Percentiles rank a stretch among this genome's conserved stretches.
Evolutionary conservation across 1,284 basidiomycete genomes (phyloP).

Genomic region (Heterobasidion parviporum): DNA sequence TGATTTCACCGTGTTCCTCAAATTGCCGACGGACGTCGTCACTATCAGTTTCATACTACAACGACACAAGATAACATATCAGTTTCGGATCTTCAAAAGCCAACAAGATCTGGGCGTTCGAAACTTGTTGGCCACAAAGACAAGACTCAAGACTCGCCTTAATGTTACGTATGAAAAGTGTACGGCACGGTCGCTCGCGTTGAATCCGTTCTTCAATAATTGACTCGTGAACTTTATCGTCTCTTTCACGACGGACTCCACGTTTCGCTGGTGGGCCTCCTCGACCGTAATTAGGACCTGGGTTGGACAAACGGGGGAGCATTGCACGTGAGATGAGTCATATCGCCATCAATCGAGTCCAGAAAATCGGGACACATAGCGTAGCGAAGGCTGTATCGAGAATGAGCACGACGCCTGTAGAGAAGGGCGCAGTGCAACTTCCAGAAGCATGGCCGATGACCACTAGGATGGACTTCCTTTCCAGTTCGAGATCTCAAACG

Average conservation of each 20-base stretch:
- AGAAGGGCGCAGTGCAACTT: conserved; percentile 1
- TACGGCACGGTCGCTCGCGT: conserved; percentile 89
- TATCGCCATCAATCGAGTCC: conserved; percentile 26
- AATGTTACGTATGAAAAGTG: conserved; percentile 94
- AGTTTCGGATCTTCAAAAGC: neutral
- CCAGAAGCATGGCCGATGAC: neutral
- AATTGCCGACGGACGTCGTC: conserved; percentile 80
- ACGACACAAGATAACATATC: conserved; percentile 1
- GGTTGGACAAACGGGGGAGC: conserved; percentile 42
- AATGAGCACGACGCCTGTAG: conserved; percentile 5
- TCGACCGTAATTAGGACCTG: conserved; percentile 42
- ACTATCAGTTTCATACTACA: conserved; percentile 86
- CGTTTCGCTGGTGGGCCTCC: conserved; percentile 40
- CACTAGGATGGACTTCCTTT: neutral
- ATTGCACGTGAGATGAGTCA: conserved; percentile 44
- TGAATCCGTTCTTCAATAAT: conserved; percentile 87
- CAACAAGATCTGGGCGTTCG: neutral
- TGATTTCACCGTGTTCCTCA: conserved; percentile 90
- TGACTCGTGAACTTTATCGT: conserved; percentile 78
- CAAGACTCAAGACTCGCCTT: conserved; percentile 60
- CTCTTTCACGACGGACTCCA: conserved; percentile 53
- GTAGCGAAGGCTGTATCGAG: conserved; percentile 32
- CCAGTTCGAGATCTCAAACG: neutral
- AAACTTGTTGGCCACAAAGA: conserved; percentile 3
- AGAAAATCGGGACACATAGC: conserved; percentile 19